Evolutionary conservation across 2,329 filamentous ascomycete species (phyloP).

Genomic region (Epichloe bromicola): DNA sequence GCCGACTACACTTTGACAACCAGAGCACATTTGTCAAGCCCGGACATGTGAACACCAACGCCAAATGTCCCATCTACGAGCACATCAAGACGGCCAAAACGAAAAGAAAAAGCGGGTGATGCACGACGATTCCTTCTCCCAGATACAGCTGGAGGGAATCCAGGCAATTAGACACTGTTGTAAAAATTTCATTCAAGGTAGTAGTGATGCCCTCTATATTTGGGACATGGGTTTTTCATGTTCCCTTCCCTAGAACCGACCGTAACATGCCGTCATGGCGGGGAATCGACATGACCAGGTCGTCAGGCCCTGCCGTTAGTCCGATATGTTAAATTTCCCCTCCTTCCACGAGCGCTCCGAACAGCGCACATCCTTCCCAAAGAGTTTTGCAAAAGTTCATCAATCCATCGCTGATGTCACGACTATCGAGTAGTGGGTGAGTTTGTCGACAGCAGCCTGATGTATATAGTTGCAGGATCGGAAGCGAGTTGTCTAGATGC

Average conservation of each 20-base stretch:
- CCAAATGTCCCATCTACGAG: not conserved
- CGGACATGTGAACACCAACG: too few relatives aligned
- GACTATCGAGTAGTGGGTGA: constrained; percentile 8
- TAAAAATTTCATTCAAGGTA: not conserved
- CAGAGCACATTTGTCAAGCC: too few relatives aligned
- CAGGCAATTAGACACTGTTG: not conserved
- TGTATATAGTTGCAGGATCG: constrained; percentile 1
- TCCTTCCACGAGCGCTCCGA: constrained; percentile 7
- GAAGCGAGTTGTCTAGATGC: constrained; percentile 65
- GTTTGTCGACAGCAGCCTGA: constrained; percentile 2
- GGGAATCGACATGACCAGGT: constrained; percentile 24
- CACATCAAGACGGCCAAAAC: not conserved
- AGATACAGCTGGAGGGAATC: not conserved
- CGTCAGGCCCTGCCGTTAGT: constrained; percentile 17
- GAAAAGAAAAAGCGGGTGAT: not conserved
- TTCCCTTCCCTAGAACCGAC: constrained; percentile 34
- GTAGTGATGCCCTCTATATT: not conserved
- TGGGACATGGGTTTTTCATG: constrained; percentile 21
- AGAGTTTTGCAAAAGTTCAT: constrained; percentile 5
- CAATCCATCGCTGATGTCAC: constrained; percentile 16
- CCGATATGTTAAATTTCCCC: constrained; percentile 10
- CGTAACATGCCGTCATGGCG: constrained; percentile 32
- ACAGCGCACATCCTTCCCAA: constrained; percentile 10
- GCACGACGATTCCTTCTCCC: not conserved
- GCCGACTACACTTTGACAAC: not conserved